Percentiles rank a stretch among this genome's conserved stretches.
phyloP scores from a whole-genome alignment of 2,329 filamentous ascomycete genomes.

The Exophiala oligosperma region DNA sequence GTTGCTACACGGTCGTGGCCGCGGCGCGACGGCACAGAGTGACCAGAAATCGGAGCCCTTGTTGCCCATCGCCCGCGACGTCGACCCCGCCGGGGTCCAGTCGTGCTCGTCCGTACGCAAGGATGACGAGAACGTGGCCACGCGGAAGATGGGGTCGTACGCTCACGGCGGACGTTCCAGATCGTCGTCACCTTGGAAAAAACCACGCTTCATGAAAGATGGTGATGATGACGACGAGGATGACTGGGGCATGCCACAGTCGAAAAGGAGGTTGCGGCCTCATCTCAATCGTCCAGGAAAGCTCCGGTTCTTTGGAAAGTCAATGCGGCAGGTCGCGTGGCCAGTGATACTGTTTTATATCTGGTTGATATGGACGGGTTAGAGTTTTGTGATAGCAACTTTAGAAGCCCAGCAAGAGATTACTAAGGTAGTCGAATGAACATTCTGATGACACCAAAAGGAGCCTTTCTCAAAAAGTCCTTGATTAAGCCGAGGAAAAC shows the following conservation, averaged over 20 bases:
- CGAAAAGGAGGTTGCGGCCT: conserved; percentile 16
- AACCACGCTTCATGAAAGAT: conserved; percentile 37
- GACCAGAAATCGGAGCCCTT: conserved; percentile 29
- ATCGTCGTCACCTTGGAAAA: conserved; percentile 59
- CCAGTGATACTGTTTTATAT: conserved; percentile 65
- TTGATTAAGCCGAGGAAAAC: neutral
- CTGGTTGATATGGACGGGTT: conserved; percentile 67
- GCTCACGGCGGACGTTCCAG: conserved; percentile 40
- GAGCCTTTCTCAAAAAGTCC: neutral
- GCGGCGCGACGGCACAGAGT: conserved; percentile 5
- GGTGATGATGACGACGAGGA: conserved; percentile 14
- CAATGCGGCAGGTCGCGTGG: conserved; percentile 62
- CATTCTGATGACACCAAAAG: neutral
- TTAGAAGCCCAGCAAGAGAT: neutral
- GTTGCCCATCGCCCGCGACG: conserved; percentile 33
- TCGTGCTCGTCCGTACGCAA: conserved; percentile 15
- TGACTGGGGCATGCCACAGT: conserved; percentile 22
- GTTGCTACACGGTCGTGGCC: conserved; percentile 11
- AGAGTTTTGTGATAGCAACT: conserved; percentile 18
- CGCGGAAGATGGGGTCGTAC: conserved; percentile 25
- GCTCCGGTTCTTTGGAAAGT: conserved; percentile 61
- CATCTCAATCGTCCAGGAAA: conserved; percentile 32
- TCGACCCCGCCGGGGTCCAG: conserved; percentile 30
- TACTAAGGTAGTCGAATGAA: neutral
- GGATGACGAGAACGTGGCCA: conserved; percentile 14